A percentile compares a stretch with the other conserved stretches of the same genome.
phyloP scores from a whole-genome alignment of 164 flowering plant species.

The Chimonanthus praecox region DNA sequence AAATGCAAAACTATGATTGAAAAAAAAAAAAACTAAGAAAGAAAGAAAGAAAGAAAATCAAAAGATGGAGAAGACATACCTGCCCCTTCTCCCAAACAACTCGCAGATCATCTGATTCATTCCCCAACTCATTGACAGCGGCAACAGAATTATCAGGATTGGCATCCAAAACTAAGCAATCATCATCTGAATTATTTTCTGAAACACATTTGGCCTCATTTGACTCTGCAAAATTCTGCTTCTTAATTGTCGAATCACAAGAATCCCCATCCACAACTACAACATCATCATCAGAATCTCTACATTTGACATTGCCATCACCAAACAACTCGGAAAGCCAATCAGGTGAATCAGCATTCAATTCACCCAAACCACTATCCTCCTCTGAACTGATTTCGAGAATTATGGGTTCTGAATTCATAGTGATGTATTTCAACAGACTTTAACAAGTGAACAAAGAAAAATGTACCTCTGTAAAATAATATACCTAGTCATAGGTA shows the following conservation, averaged over 20 bases:
- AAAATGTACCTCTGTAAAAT: too few relatives aligned
- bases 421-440: background rate
- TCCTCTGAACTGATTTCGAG: constrained; percentile 22
- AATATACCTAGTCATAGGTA: too few relatives aligned
- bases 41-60: background rate
- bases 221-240: constrained; percentile 6
- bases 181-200: constrained; percentile 41
- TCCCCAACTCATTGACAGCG: constrained; percentile 12
- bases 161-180: constrained; percentile 62
- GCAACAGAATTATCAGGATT: constrained; percentile 55
- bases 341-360: constrained; percentile 13
- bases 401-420: background rate
- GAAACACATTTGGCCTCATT: constrained; percentile 4
- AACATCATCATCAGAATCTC: constrained; percentile 38
- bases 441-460: too few relatives aligned
- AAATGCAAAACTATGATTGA: background rate
- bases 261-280: constrained; percentile 24
- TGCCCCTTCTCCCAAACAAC: constrained; percentile 63
- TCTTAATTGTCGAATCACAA: background rate
- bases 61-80: constrained; percentile 26
- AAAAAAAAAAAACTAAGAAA: background rate
- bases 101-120: constrained; percentile 46
- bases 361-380: constrained; percentile 11
- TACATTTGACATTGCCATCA: constrained; percentile 7
- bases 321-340: constrained; percentile 36